Evolutionary conservation across 148 eudicot genomes (phyloP).

Genomic region (Chenopodium suecicum): DNA sequence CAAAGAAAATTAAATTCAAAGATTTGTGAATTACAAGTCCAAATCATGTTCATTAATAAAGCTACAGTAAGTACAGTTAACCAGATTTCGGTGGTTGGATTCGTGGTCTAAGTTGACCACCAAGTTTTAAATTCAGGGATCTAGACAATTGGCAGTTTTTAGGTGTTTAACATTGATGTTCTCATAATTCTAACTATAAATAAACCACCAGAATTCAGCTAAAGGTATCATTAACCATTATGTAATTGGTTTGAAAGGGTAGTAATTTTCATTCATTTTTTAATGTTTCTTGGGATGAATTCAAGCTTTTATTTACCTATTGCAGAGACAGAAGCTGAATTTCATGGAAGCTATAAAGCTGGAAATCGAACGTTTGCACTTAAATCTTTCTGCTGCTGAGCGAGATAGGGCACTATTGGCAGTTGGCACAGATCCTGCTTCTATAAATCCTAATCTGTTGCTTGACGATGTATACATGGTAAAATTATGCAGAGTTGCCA

Average conservation of each 20-base stretch:
- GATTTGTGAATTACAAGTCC: neutral
- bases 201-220: too few species aligned
- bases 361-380: constrained; percentile 77
- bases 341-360: constrained; percentile 90
- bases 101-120: too few species aligned
- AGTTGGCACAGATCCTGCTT: constrained; percentile 85
- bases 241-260: too few species aligned
- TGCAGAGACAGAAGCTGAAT: constrained; percentile 65
- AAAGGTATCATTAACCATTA: too few species aligned
- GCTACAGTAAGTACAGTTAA: neutral
- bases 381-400: constrained; percentile 87
- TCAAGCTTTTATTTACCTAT: constrained; percentile 9
- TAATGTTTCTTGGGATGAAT: neutral
- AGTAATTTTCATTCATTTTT: too few species aligned
- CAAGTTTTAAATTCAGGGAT: too few species aligned
- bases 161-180: too few species aligned
- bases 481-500: constrained; percentile 70
- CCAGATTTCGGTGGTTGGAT: too few species aligned
- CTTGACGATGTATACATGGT: constrained; percentile 69
- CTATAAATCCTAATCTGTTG: constrained; percentile 79
- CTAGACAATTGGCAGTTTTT: too few species aligned
- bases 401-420: constrained; percentile 88
- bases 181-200: too few species aligned
- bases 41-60: neutral
- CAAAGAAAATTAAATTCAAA: neutral